Base-by-base conservation (phyloP, 345 rosid species). In the Eucalyptus pauciflora region DNA sequence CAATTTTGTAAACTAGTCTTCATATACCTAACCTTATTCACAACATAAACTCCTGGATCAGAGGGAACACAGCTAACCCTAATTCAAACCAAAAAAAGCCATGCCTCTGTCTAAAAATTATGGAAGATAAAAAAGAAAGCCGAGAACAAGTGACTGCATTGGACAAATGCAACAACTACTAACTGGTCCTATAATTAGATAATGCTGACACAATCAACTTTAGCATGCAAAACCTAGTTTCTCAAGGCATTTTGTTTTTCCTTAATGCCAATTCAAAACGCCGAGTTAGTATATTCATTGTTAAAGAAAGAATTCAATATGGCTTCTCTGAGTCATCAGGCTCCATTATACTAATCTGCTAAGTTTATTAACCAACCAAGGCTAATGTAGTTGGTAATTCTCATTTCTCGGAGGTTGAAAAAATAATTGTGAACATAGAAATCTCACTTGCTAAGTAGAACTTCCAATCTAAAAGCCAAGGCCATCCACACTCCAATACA, bases 401-500 rank as follows among this genome's bases (percentile, higher is more conserved):
- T 76, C 83, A 37, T 76, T 76, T 76, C 83, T 37, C 27, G 0
- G 25, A 22, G 83, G 83, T 76, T 76, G 46, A 76, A 76, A 37
- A 25, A 10, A 20, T 76, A 76, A 76, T 76, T 76, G 81, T 37
- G 25, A 71, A 33, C 79, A 37, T 37, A 76, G 83, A 37, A 90
- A 52, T 92, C 97, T 80, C 88, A 97, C 99, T 93, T 89, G 94
- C 93, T 93, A 90, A 95, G 94, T 94, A 93, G 94, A 94, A 94
- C 89, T 92, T 90, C 92, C 95, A 96, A 88, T 90, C 97, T 90
- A 94, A 88, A 93, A 92, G 95, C 95, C 92, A 93, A 92, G 89
- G 96, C 97, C 97, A 94, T 93, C 90, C 89, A 90, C 89, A 89
- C 95, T 96, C 97, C 98, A 95, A 95, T 96, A 93, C 92, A 92